Base-by-base conservation (phyloP, 257 asterid genomes). In the Salvia miltiorrhiza region DNA sequence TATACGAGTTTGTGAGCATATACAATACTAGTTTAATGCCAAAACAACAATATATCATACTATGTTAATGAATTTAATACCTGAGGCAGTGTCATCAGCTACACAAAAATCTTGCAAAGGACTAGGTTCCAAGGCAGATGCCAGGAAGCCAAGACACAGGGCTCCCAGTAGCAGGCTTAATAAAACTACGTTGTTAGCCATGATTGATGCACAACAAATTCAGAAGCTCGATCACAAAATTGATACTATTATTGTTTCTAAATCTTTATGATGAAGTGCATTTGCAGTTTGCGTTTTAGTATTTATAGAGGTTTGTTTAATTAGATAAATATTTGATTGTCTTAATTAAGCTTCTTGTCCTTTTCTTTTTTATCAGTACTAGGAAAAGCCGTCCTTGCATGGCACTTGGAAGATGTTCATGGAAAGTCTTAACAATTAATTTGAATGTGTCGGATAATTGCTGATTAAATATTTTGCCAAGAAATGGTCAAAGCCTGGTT, bases 21-120 rank as follows among this genome's bases (percentile, higher is more conserved):
- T 48, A 48, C 8, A 21, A 33, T 21, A 10, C 13, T 55, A 12
- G 48, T 16, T 33, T 13, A 10, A 45, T 4, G 21, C 21, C 2
- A 37, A 37, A 37, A 19, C 23, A 47, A 8, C 53, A 21, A n/a
- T 14, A 45, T n/a, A n/a, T n/a, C n/a, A n/a, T n/a, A n/a, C n/a
- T n/a, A 45, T 17, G 47, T 4, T 20, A 20, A 72, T 9, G 23
- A 16, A 14, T 33, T 19, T 6, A 30, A 64, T 65, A 76, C 79
- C 72, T 60, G 86, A 58, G 77, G 54, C 49, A 19, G 75, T 45
- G 9, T 64, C 7, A 54, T 78, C 83, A 8, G 81, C 86, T 2
- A 69, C 86, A 43, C 81, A 81, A 45, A 81, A 77, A 69, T 81
- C 81, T 69, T 81, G 86, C 75, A 81, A 53, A 0, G 85, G 80